A percentile compares a stretch with the other conserved stretches of the same genome.
phyloP scores from a whole-genome alignment of 768 basidiomycete genomes.

The Boletales sp. region DNA sequence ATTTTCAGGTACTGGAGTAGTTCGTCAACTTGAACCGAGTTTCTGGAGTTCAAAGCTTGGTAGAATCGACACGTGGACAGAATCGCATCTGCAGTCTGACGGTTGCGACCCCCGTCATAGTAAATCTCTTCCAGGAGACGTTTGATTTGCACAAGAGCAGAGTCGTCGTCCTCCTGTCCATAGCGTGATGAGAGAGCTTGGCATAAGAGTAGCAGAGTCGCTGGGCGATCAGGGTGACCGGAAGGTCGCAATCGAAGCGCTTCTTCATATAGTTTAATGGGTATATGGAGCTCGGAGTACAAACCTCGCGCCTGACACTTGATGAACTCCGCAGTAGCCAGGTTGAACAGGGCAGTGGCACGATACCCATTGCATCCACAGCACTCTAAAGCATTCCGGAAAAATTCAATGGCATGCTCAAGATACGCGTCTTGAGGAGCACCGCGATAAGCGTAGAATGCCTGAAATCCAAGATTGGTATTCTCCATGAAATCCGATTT shows the following conservation, averaged over 20 bases:
- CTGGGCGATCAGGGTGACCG: slow-evolving; percentile 5
- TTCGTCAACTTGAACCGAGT: too few relatives aligned
- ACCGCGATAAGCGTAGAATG: neutral
- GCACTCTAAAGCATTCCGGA: neutral
- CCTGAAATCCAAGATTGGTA: slow-evolving; percentile 1
- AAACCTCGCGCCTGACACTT: neutral
- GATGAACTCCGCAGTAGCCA: slow-evolving; percentile 8
- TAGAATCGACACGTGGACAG: too few relatives aligned
- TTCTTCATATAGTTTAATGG: neutral
- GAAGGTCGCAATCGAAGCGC: slow-evolving; percentile 4
- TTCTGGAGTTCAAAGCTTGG: too few relatives aligned
- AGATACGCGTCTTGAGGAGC: neutral
- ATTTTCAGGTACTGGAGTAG: too few relatives aligned
- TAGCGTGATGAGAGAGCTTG: slow-evolving; percentile 7
- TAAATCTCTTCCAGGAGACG: too few relatives aligned
- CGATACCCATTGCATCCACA: neutral
- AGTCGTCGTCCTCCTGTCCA: neutral
- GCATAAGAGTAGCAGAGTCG: slow-evolving; percentile 2
- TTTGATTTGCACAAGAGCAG: neutral
- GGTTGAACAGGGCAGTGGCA: slow-evolving; percentile 10
- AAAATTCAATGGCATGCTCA: neutral
- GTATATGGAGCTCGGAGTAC: neutral
- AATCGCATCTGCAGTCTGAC: too few relatives aligned
- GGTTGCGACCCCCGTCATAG: too few relatives aligned
- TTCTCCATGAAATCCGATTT: neutral